Conservation (phyloP, 306 rosid genomes). For the Benincasa hispida region DNA sequence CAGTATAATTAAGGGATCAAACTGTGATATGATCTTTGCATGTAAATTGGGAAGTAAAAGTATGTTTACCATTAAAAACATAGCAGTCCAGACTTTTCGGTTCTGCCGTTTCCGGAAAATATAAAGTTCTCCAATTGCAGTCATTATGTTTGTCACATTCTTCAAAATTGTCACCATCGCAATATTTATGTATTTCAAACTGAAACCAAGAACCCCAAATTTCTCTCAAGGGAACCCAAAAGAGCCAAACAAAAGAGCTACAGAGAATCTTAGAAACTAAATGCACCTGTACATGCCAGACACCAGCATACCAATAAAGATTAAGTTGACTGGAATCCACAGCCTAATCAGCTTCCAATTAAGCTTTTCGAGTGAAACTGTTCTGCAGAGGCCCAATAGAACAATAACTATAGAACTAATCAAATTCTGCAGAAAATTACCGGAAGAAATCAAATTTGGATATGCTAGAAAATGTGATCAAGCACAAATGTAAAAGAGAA, state of each 20-base stretch:
- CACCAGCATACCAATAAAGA: conserved; percentile 82
- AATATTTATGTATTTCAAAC: conserved; percentile 72
- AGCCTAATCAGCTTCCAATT: conserved; percentile 67
- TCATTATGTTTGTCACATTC: conserved; percentile 70
- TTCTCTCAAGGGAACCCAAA: background rate
- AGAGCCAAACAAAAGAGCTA: background rate
- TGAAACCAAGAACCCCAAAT: conserved; percentile 22
- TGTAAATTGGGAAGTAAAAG: background rate
- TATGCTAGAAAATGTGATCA: background rate
- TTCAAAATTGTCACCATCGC: conserved; percentile 98
- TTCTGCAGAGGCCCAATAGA: conserved; percentile 43
- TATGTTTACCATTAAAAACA: conserved; percentile 62
- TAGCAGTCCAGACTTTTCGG: conserved; percentile 78
- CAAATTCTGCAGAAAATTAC: conserved; percentile 49
- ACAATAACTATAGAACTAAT: conserved; percentile 54
- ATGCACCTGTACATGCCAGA: conserved; percentile 78
- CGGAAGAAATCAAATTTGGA: background rate
- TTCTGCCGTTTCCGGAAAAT: conserved; percentile 61
- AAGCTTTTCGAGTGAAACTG: conserved; percentile 50
- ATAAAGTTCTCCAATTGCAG: conserved; percentile 81
- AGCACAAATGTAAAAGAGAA: background rate
- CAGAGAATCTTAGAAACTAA: background rate
- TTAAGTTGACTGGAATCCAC: conserved; percentile 85
- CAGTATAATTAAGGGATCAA: too few species aligned
- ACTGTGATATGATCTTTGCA: background rate